phyloP scores from a whole-genome alignment of 164 flowering plant species.

The Macadamia integrifolia region DNA sequence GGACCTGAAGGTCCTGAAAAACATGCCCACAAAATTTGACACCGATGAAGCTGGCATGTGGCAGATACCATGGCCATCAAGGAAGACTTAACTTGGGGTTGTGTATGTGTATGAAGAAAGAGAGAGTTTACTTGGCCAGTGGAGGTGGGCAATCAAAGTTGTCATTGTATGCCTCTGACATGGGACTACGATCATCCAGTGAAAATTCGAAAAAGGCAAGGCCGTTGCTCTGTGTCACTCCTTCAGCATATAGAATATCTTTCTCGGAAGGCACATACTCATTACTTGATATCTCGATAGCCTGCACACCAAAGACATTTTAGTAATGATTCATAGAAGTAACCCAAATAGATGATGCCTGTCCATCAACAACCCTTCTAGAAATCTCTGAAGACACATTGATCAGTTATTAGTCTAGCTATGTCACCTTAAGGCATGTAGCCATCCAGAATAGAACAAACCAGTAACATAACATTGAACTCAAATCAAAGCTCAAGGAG shows the following conservation, averaged over 20 bases:
- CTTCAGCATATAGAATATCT: constrained; percentile 42
- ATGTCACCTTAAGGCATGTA: neutral
- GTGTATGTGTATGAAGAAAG: too few relatives aligned
- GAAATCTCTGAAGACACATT: neutral
- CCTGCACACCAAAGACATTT: constrained; percentile 17
- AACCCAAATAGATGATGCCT: too few relatives aligned
- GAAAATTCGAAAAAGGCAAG: constrained; percentile 32
- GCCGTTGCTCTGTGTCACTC: constrained; percentile 37
- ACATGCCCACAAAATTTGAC: too few relatives aligned
- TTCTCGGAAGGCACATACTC: constrained; percentile 42
- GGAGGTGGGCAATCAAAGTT: constrained; percentile 29
- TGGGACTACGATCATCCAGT: constrained; percentile 31
- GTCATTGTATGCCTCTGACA: constrained; percentile 29
- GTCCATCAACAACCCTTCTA: neutral
- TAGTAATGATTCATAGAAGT: too few relatives aligned
- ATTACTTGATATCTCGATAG: constrained; percentile 38
- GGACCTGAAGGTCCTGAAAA: too few relatives aligned
- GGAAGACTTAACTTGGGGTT: too few relatives aligned
- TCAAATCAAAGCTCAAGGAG: too few relatives aligned
- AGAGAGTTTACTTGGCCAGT: constrained; percentile 20
- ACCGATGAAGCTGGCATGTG: too few relatives aligned
- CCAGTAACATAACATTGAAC: too few relatives aligned
- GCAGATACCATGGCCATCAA: too few relatives aligned
- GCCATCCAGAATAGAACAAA: neutral
- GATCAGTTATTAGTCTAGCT: neutral